Conservation (phyloP, 805 yeast genomes). For the Candida sonorensis region DNA sequence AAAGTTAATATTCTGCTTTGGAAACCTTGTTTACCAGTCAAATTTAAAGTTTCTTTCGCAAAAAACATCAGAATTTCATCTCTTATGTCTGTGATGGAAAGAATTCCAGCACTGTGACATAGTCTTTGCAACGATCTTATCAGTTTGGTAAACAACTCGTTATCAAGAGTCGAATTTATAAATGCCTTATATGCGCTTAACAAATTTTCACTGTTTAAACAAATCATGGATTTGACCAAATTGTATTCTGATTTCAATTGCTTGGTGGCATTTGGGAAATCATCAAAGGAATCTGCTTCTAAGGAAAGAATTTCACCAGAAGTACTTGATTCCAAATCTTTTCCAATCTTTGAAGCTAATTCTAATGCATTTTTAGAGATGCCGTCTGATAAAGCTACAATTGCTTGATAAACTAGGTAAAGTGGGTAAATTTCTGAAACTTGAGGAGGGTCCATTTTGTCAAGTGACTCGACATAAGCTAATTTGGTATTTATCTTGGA, state of each 20-base stretch:
- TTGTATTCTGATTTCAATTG: slow-evolving; percentile 6
- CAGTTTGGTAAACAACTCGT: slow-evolving; percentile 57
- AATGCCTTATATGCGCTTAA: slow-evolving; percentile 42
- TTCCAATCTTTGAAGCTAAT: slow-evolving; percentile 23
- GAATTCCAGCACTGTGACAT: slow-evolving; percentile 75
- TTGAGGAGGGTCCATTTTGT: slow-evolving; percentile 71
- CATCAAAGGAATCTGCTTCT: slow-evolving; percentile 12
- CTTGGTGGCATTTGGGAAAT: slow-evolving; percentile 5
- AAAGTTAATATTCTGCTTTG: slow-evolving; percentile 34
- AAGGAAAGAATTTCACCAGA: slow-evolving; percentile 15
- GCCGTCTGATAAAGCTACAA: slow-evolving; percentile 60
- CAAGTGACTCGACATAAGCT: slow-evolving; percentile 66
- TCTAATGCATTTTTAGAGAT: slow-evolving; percentile 47
- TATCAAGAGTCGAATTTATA: slow-evolving; percentile 62
- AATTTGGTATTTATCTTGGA: slow-evolving; percentile 42
- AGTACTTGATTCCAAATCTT: slow-evolving; percentile 4
- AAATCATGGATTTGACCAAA: slow-evolving; percentile 22
- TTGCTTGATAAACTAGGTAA: slow-evolving; percentile 47
- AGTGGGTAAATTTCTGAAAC: slow-evolving; percentile 57
- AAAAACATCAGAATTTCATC: slow-evolving; percentile 49
- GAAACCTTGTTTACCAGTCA: slow-evolving; percentile 26
- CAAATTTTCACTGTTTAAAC: slow-evolving; percentile 32
- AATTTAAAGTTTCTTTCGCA: slow-evolving; percentile 37
- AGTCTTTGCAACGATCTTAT: slow-evolving; percentile 73
- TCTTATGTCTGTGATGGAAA: slow-evolving; percentile 50